Conservation (phyloP, 345 rosid genomes). For the Rhodomyrtus tomentosa region DNA sequence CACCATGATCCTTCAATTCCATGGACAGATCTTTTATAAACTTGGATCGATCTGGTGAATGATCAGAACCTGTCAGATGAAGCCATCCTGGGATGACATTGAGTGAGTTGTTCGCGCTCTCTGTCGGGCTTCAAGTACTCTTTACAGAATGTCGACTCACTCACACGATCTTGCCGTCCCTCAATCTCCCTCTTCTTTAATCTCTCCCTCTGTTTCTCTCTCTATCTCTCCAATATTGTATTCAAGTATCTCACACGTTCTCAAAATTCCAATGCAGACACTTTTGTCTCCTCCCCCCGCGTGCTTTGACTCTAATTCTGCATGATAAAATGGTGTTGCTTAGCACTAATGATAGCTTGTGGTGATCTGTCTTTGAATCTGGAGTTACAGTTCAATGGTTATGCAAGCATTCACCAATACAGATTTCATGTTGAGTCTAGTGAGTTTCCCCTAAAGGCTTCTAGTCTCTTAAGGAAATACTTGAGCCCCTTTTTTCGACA, state of each 20-base stretch:
- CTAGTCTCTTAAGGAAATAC: neutral
- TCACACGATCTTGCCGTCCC: constrained; percentile 48
- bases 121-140: constrained; percentile 13
- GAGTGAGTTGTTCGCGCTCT: constrained; percentile 29
- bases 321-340: neutral
- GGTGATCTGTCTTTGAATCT: neutral
- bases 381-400: neutral
- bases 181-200: neutral
- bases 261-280: constrained; percentile 4
- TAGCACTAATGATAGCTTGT: neutral
- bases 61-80: neutral
- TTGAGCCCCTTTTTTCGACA: neutral
- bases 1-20: neutral
- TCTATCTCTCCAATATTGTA: neutral
- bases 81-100: constrained; percentile 10
- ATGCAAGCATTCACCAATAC: neutral
- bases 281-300: neutral
- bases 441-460: neutral
- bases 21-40: neutral
- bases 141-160: constrained; percentile 9
- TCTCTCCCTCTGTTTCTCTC: neutral
- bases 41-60: neutral
- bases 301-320: constrained; percentile 1
- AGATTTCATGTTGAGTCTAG: neutral
- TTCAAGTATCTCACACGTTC: constrained; percentile 31